Evolutionary conservation across 2,329 filamentous ascomycete species (phyloP), one percentile per base, ranked within the genome.

Genomic region (Talaromyces albobiverticillius): DNA sequence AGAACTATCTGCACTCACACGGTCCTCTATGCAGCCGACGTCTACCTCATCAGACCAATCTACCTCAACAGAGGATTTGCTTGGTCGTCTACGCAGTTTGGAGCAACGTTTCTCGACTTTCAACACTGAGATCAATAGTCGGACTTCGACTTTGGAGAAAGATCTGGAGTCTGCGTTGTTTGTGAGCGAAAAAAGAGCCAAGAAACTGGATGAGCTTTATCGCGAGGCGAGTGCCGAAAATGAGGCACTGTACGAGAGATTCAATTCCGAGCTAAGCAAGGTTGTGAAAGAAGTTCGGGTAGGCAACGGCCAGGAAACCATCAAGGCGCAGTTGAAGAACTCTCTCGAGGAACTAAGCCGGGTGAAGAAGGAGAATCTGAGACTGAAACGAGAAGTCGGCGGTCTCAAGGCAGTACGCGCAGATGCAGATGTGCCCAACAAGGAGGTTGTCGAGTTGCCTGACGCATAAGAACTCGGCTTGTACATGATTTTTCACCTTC

Each of bases 161-260:
- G 90, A 95, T 60, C 76, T 95, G 61, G 84, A 90, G 40, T 83
- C 78, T 18, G 86, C 85, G 1, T 78, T 96, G 13, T 80, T 83
- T 62, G 84, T 90, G 1, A 85, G 83, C 13, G 91, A 96, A 68
- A 82, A 81, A 56, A 92, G 94, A 63, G 86, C 87, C 56, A 88
- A 86, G 62, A 87, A 88, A 38, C 83, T 96, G 51, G 92, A 96
- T 67, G 89, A 95, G 71, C 76, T 96, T 49, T 95, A 95, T 74
- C 88, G 90, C 60, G 90, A 96, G 66, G 83, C 86, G 14, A 90
- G 86, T 62, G 89, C 90, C 0, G 93, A 97, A 76, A 97, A 96
- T 63, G 92, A 96, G 73, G 82, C 93, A 26, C 78, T 97, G 53
- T 96, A 96, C 70, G 88, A 93, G 61, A 87, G 86, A 57, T 96